phyloP scores from a whole-genome alignment of 192 early-diverging fungal genomes.

The Linnemannia elongata region DNA sequence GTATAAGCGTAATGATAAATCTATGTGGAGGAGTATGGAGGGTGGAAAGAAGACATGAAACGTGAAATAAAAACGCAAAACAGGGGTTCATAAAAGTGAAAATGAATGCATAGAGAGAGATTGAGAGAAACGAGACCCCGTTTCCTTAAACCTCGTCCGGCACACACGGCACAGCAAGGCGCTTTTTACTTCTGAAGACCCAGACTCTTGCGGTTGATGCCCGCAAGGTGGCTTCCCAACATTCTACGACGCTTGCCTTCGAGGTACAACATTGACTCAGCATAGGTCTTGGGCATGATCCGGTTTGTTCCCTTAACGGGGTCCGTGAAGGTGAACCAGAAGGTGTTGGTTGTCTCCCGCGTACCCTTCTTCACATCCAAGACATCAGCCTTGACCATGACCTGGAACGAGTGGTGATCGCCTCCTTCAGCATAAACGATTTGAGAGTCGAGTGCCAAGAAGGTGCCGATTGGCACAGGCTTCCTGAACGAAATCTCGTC shows the following conservation, averaged over 20 bases:
- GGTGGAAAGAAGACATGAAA: neutral
- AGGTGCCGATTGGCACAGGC: constrained; percentile 84
- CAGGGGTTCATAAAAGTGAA: neutral
- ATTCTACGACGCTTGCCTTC: constrained; percentile 74
- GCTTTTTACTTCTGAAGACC: neutral
- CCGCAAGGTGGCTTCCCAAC: constrained; percentile 27
- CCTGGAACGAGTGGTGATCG: constrained; percentile 67
- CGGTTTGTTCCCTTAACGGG: constrained; percentile 57
- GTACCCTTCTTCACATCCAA: constrained; percentile 72
- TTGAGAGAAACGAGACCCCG: neutral
- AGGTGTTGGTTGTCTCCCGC: constrained; percentile 83
- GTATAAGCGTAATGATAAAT: neutral
- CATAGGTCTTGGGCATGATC: constrained; percentile 85
- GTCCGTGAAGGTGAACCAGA: constrained; percentile 83
- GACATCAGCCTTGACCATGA: constrained; percentile 81
- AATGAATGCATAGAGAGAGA: neutral
- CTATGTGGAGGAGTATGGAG: neutral
- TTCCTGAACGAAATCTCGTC: constrained; percentile 82
- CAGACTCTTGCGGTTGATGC: constrained; percentile 34
- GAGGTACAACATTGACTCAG: constrained; percentile 82
- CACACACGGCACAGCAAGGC: neutral
- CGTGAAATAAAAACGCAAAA: neutral
- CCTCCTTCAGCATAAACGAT: constrained; percentile 78
- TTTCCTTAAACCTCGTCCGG: neutral
- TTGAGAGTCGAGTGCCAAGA: constrained; percentile 79